Base-by-base conservation (phyloP, 305 asterid genomes). In the Fraxinus greggii region DNA sequence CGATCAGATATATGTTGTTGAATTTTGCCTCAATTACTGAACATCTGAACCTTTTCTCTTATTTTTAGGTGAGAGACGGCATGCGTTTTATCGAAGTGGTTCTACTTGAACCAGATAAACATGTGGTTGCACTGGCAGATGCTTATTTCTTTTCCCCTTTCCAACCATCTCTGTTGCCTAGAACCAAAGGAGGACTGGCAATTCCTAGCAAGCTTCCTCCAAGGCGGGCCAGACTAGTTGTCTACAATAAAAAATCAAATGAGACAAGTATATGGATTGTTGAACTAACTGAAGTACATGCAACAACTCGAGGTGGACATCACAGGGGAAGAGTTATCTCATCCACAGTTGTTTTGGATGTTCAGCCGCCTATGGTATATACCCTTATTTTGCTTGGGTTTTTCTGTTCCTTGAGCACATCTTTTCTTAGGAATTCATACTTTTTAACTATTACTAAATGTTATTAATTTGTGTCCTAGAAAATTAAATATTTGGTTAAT, bases 81-180 rank as follows among this genome's bases (percentile, higher is more conserved):
- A 96, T 96, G 97, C 87, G 99, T 81, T 96, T 96, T 86, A 86
- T 94, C 78, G 98, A 96, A 86, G 98, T 92, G 65, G 98, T 94
- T 82, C 92, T 96, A 67, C 83, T 92, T 92, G 99, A 96, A 85
- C 99, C 99, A 29, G 97, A 90, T 21, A 96, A 96, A 86, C 87
- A 85, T 72, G 93, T 94, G 12, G 92, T 96, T 85, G 98, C 98
- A 61, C 88, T 96, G 36, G 98, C 99, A 8, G 98, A 94, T 89
- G 99, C 99, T 33, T 96, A 96, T 85, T 96, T 94, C 88, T 96
- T 93, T 83, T 98, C 99, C 51, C 99, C 99, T 78, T 94, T 96
- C 84, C 99, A 94, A 87, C 95, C 98, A 29, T 94, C 98, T 10
- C 84, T 94, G 89, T 83, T 96, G 87, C 88, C 90, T 76, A 90